phyloP scores from a whole-genome alignment of 2,329 filamentous ascomycete species.

The Emergomyces orientalis region DNA sequence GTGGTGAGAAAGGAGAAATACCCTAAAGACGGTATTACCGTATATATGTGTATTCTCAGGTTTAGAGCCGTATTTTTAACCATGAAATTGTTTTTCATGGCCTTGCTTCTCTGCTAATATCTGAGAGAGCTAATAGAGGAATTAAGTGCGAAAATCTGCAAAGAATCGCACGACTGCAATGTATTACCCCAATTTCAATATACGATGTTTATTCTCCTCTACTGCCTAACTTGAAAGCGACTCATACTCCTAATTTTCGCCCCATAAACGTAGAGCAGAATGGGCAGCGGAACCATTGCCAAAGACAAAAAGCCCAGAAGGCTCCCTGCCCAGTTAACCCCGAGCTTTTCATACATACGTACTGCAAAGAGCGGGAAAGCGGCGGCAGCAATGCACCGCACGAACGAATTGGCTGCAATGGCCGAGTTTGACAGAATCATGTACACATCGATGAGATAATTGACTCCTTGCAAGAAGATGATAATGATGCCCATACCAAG shows the following conservation, averaged over 20 bases:
- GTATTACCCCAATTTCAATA: not conserved
- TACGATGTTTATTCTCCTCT: not conserved
- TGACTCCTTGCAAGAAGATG: slow-evolving; percentile 37
- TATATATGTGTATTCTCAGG: not conserved
- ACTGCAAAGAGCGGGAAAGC: slow-evolving; percentile 28
- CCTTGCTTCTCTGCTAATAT: not conserved
- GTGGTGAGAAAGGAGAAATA: not conserved
- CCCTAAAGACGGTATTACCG: not conserved
- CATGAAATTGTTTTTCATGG: not conserved
- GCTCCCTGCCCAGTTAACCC: slow-evolving; percentile 34
- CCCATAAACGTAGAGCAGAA: slow-evolving; percentile 42
- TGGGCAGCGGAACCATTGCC: slow-evolving; percentile 39
- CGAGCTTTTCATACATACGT: slow-evolving; percentile 31
- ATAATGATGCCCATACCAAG: slow-evolving; percentile 38
- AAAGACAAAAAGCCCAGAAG: slow-evolving; percentile 31
- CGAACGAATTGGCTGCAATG: slow-evolving; percentile 31
- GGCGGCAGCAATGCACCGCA: slow-evolving; percentile 28
- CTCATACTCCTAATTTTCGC: slow-evolving; percentile 38
- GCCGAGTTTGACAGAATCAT: slow-evolving; percentile 33
- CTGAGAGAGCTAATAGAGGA: not conserved
- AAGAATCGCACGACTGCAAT: not conserved
- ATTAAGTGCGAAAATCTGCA: not conserved
- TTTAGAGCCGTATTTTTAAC: no score
- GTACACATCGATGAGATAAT: slow-evolving; percentile 37
- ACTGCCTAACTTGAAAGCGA: slow-evolving; percentile 28